phyloP scores from a whole-genome alignment of 2,329 filamentous ascomycete species.

The Rhinocladiella mackenziei region DNA sequence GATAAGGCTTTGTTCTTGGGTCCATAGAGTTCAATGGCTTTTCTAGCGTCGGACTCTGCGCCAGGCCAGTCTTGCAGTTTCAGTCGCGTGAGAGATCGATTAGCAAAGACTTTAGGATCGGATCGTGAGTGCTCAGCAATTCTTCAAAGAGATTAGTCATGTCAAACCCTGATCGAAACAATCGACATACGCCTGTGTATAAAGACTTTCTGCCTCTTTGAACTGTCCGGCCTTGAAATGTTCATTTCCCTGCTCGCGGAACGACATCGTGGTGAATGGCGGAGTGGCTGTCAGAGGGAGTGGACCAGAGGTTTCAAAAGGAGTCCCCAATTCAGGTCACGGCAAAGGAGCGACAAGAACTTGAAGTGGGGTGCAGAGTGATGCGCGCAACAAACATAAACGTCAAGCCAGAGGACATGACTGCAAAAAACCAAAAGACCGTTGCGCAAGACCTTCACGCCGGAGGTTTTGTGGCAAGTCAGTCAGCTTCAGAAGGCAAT shows the following conservation, averaged over 20 bases:
- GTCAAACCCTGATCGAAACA: neutral
- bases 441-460: no score
- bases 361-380: no score
- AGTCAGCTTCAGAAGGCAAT: slow-evolving; percentile 24
- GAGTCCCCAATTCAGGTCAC: no score
- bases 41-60: slow-evolving; percentile 71
- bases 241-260: slow-evolving; percentile 41
- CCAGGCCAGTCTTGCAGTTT: slow-evolving; percentile 69
- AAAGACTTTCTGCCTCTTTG: slow-evolving; percentile 45
- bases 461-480: no score
- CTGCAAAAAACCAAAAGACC: no score
- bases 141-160: slow-evolving; percentile 40
- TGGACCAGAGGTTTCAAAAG: no score
- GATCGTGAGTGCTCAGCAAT: slow-evolving; percentile 68
- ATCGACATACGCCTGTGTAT: slow-evolving; percentile 43
- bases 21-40: slow-evolving; percentile 64
- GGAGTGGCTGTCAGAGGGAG: no score
- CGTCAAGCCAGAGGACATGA: no score
- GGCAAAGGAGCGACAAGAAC: no score
- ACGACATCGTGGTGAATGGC: slow-evolving; percentile 9
- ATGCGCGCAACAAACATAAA: no score
- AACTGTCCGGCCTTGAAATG: slow-evolving; percentile 45
- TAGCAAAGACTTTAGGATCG: slow-evolving; percentile 80
- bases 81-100: slow-evolving; percentile 78
- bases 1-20: slow-evolving; percentile 46